Percentiles rank a stretch among this genome's conserved stretches.
Conservation (phyloP, 768 basidiomycete species). For the Boletus rufocinnamomeus region DNA sequence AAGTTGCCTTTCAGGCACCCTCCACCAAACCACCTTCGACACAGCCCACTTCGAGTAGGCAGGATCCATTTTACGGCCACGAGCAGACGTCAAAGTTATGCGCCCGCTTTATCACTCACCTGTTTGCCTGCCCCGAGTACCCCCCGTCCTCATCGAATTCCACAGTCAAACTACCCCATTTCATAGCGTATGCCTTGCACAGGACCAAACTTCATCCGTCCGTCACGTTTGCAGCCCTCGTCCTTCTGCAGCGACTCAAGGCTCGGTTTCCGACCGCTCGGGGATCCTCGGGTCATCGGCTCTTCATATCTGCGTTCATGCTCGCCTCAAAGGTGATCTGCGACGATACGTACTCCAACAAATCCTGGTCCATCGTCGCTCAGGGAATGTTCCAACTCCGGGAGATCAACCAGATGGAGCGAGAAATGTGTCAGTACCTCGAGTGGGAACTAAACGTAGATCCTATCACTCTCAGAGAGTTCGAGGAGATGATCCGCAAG, state of each 20-base stretch:
- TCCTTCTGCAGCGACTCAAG: constrained; percentile 67
- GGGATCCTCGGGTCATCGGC: constrained; percentile 69
- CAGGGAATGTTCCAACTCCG: constrained; percentile 79
- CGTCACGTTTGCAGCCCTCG: constrained; percentile 42
- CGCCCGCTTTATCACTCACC: constrained; percentile 78
- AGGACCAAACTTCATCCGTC: constrained; percentile 62
- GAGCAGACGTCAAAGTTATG: constrained; percentile 69
- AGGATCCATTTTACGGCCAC: constrained; percentile 55
- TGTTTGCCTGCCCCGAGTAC: constrained; percentile 85
- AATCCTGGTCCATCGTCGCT: constrained; percentile 89
- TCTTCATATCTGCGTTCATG: constrained; percentile 77
- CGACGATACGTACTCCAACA: constrained; percentile 93
- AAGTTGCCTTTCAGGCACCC: constrained; percentile 20
- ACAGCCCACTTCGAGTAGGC: constrained; percentile 27
- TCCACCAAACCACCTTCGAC: constrained; percentile 34
- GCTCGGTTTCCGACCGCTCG: constrained; percentile 74
- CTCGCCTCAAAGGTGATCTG: constrained; percentile 80
- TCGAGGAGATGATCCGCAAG: constrained; percentile 57
- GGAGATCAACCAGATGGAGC: constrained; percentile 82
- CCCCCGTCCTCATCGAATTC: constrained; percentile 50
- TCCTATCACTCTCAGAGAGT: constrained; percentile 56
- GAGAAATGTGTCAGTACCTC: constrained; percentile 83
- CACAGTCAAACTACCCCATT: constrained; percentile 46
- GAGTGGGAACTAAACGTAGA: constrained; percentile 91
- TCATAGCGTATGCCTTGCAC: constrained; percentile 69